phyloP scores from a whole-genome alignment of 2,329 filamentous ascomycete genomes.

The Fusarium phyllophilum region DNA sequence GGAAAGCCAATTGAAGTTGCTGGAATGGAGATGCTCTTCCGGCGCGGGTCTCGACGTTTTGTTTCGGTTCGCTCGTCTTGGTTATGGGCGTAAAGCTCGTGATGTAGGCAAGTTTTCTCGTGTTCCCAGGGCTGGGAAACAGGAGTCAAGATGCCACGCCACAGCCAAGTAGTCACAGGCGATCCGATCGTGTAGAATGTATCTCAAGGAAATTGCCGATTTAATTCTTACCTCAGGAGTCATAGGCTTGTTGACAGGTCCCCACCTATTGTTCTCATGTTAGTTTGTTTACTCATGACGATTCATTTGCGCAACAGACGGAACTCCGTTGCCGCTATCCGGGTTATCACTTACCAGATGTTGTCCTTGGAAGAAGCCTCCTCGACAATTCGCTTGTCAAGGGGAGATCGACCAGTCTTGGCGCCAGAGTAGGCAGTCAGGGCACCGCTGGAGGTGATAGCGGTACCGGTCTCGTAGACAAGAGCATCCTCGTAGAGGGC shows the following conservation, averaged over 20 bases:
- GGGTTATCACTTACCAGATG: slow-evolving; percentile 72
- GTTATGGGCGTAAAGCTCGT: slow-evolving; percentile 23
- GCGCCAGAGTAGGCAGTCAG: slow-evolving; percentile 97
- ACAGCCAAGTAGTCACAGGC: slow-evolving; percentile 7
- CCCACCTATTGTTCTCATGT: slow-evolving; percentile 70
- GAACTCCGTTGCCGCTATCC: slow-evolving; percentile 24
- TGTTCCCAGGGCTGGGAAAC: slow-evolving; percentile 1
- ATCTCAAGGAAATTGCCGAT: slow-evolving; percentile 15
- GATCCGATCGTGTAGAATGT: slow-evolving; percentile 6
- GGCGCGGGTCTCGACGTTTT: slow-evolving; percentile 20
- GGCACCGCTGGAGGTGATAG: slow-evolving; percentile 95
- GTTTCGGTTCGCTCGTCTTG: slow-evolving; percentile 8
- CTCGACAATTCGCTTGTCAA: slow-evolving; percentile 97
- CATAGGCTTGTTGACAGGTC: slow-evolving; percentile 99
- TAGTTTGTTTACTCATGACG: slow-evolving; percentile 42
- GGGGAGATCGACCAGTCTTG: slow-evolving; percentile 96
- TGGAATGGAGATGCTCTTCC: slow-evolving; percentile 38
- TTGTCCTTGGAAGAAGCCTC: slow-evolving; percentile 89
- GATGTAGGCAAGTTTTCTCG: slow-evolving; percentile 26
- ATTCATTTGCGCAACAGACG: slow-evolving; percentile 18
- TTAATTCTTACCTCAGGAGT: slow-evolving; percentile 77
- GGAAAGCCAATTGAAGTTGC: slow-evolving; percentile 37
- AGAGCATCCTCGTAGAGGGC: slow-evolving; percentile 99
- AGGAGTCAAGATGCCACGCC: slow-evolving; percentile 13
- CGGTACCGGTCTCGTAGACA: slow-evolving; percentile 94